Percentiles rank a stretch among this genome's conserved stretches.
phyloP scores from a whole-genome alignment of 108 stramenopile species.

The Nitzschia sp. region DNA sequence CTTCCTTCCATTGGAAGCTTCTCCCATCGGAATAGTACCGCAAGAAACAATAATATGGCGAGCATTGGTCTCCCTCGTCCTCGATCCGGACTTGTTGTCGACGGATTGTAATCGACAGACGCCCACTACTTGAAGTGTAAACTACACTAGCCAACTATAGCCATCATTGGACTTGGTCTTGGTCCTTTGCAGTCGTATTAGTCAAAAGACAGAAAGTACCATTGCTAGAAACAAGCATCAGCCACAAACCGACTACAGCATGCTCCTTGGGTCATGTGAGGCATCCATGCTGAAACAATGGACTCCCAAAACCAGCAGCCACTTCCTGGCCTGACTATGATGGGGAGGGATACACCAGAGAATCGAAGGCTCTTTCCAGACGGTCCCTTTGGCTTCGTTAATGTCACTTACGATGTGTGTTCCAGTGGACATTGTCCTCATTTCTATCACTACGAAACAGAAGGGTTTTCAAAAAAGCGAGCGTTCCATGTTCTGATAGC shows the following conservation, averaged over 20 bases:
- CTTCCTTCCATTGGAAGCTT: slow-evolving; percentile 57
- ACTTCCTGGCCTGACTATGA: slow-evolving; percentile 27
- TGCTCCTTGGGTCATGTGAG: too few species aligned
- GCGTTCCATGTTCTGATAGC: slow-evolving; percentile 42
- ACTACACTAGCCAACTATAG: too few species aligned
- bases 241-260: too few species aligned
- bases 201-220: too few species aligned
- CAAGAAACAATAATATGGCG: slow-evolving; percentile 50
- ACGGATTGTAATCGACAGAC: background rate
- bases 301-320: background rate
- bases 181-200: too few species aligned
- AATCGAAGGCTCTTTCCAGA: slow-evolving; percentile 33
- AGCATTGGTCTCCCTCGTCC: slow-evolving; percentile 40
- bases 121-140: too few species aligned
- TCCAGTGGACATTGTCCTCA: slow-evolving; percentile 27
- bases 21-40: slow-evolving; percentile 43
- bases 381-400: slow-evolving; percentile 27
- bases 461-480: background rate
- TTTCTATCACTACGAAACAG: slow-evolving; percentile 20
- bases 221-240: too few species aligned
- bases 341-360: slow-evolving; percentile 26
- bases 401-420: slow-evolving; percentile 23
- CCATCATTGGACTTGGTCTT: too few species aligned
- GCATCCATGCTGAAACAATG: too few species aligned
- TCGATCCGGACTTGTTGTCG: slow-evolving; percentile 39